Evolutionary conservation across 2,329 filamentous ascomycete species (phyloP).

Genomic region (Akanthomyces uredinophilus): DNA sequence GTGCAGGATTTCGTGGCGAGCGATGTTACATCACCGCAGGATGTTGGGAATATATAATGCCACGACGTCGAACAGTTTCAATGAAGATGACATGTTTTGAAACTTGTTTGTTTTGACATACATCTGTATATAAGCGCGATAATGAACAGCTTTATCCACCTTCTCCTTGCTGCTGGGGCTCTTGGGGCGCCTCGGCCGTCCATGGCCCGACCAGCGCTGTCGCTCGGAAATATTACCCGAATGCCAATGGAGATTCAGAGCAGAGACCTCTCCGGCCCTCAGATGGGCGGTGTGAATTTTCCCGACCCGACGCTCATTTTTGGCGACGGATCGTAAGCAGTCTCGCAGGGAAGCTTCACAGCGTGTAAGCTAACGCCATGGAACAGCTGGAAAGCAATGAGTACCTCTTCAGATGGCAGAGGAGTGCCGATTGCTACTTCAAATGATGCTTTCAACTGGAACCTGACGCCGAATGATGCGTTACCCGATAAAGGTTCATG

Average conservation of each 20-base stretch:
- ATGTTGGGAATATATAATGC: background rate
- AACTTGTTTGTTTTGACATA: too few relatives aligned
- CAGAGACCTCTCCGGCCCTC: conserved; percentile 8
- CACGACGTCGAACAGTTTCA: background rate
- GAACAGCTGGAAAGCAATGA: conserved; percentile 15
- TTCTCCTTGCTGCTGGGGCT: background rate
- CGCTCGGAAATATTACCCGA: conserved; percentile 7
- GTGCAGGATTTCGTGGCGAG: background rate
- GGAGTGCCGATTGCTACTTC: conserved; percentile 11
- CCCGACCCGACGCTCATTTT: conserved; percentile 11
- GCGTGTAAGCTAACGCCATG: background rate
- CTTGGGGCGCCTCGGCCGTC: background rate
- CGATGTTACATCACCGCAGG: background rate
- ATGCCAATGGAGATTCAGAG: background rate
- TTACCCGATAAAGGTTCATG: conserved; percentile 8
- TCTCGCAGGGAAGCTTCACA: background rate
- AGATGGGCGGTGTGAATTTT: conserved; percentile 5
- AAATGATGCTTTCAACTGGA: conserved; percentile 5
- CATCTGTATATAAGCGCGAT: background rate
- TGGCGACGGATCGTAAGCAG: conserved; percentile 14
- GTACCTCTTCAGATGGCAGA: conserved; percentile 6
- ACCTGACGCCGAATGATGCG: background rate
- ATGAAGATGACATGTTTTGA: too few relatives aligned
- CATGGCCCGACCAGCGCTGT: background rate
- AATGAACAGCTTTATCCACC: background rate